Base-by-base conservation (phyloP, 1,284 basidiomycete species). In the Moesziomyces antarcticus region DNA sequence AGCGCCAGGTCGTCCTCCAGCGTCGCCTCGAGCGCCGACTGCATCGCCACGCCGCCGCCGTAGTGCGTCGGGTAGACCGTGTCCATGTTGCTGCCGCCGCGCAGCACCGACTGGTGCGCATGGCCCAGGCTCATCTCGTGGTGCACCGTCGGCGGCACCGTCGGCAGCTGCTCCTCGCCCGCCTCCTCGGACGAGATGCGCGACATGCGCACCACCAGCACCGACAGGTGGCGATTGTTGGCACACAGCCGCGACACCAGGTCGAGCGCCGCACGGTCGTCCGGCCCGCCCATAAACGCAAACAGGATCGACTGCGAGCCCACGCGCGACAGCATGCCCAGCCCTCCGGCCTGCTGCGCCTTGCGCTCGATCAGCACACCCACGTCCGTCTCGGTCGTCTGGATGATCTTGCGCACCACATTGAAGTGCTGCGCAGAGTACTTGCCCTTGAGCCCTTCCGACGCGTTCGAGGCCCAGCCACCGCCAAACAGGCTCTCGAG, bases 271-370 rank as follows among this genome's bases (percentile, higher is more conserved):
- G 93, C 88, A 2, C 94, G 89, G 81, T 97, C 94, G 84, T 97
- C 94, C 0, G 93, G 91, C 0, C 94, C 94, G 51, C 94, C 94
- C 82, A 94, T 91, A 88, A 96, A 97, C 0, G 92, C 91, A 41
- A 96, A 84, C 85, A 94, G 91, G 53, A 94, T 84, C 75, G 90
- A 54, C 89, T 35, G 84, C 80, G 49, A 47, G 78, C 67, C 78
- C 77, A 55, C 65, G 20, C 60, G 66, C 5, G 74, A 50, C 14
- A 70, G 60, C 5, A 61, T 21, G 41, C 41, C 50, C 11, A 42
- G 41, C 46, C 40, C 37, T 5, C 45, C 43, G 3, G 25, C 20
- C 27, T 20, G 51, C 3, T 86, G 85, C 58, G 87, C 86, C 7
- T 88, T 89, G 33, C 89, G 87, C 79, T 95, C 93, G 49, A 96